Evolutionary conservation across 2,329 filamentous ascomycete genomes (phyloP).

Genomic region (Tolypocladium sp.): DNA sequence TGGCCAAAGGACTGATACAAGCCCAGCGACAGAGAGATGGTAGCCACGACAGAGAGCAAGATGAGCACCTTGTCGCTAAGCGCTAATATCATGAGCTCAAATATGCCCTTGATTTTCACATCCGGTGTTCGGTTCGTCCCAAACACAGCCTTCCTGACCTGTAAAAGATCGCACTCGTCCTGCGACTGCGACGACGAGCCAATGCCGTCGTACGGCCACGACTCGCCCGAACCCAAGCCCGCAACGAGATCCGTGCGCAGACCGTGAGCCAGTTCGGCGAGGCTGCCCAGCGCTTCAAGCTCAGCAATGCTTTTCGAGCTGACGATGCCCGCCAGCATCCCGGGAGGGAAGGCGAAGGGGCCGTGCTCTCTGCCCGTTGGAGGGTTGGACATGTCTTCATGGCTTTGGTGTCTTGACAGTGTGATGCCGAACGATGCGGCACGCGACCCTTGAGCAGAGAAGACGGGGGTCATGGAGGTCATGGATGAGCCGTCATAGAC

Average conservation of each 20-base stretch:
- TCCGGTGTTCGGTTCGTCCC: background rate
- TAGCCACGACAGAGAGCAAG: constrained; percentile 54
- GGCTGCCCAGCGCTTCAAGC: background rate
- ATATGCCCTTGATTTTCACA: background rate
- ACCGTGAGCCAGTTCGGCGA: background rate
- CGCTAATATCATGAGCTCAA: background rate
- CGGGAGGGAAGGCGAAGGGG: background rate
- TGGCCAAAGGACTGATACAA: constrained; percentile 56
- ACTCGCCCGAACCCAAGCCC: background rate
- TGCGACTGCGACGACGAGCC: background rate
- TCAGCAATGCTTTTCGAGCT: background rate
- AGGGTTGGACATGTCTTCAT: background rate
- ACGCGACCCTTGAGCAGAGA: background rate
- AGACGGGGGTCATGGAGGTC: background rate
- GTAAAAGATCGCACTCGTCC: background rate
- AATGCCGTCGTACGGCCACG: background rate
- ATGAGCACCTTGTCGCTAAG: constrained; percentile 41
- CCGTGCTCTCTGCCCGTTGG: background rate
- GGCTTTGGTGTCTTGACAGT: background rate
- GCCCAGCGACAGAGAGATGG: constrained; percentile 56
- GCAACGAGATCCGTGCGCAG: background rate
- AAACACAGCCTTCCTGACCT: background rate
- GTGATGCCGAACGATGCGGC: background rate
- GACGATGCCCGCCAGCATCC: background rate
- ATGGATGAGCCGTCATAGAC: background rate